Conservation (phyloP, 495 filamentous ascomycete species). For the Penicillium turbatum region DNA sequence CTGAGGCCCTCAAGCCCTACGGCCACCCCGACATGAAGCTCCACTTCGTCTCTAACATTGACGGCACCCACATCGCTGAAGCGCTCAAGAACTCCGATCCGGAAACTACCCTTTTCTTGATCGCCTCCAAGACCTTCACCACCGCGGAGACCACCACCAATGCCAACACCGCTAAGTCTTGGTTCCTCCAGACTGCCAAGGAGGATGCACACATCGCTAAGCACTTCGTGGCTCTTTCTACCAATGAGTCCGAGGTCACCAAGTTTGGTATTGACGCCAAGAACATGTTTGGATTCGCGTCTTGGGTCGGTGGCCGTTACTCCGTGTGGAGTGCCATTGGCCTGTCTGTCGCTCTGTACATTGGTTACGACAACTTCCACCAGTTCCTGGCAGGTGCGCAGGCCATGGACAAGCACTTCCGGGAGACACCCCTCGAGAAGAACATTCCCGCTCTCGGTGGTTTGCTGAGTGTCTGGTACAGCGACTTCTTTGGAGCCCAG, state of each 20-base stretch:
- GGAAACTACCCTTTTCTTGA: constrained; percentile 94
- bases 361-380: constrained; percentile 96
- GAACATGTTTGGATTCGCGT: constrained; percentile 99
- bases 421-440: constrained; percentile 78
- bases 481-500: constrained; percentile 95
- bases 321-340: constrained; percentile 98
- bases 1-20: constrained; percentile 93
- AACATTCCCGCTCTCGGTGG: constrained; percentile 94
- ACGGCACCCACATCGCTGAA: constrained; percentile 96
- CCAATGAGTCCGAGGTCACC: constrained; percentile 89
- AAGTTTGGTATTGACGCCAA: constrained; percentile 97
- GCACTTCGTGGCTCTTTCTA: constrained; percentile 97
- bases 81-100: constrained; percentile 84
- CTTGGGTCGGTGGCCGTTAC: constrained; percentile 97
- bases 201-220: constrained; percentile 78
- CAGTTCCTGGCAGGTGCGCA: constrained; percentile 93
- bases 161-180: constrained; percentile 91
- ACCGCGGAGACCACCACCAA: constrained; percentile 97
- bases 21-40: constrained; percentile 76
- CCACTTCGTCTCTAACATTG: constrained; percentile 99
- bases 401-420: constrained; percentile 98
- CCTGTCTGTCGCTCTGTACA: constrained; percentile 86
- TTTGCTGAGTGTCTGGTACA: constrained; percentile 95
- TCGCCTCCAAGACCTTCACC: constrained; percentile 99
- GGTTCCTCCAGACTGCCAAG: constrained; percentile 88